Base-by-base conservation (phyloP, 2,329 filamentous ascomycete species). In the Cordyceps tenuipes region DNA sequence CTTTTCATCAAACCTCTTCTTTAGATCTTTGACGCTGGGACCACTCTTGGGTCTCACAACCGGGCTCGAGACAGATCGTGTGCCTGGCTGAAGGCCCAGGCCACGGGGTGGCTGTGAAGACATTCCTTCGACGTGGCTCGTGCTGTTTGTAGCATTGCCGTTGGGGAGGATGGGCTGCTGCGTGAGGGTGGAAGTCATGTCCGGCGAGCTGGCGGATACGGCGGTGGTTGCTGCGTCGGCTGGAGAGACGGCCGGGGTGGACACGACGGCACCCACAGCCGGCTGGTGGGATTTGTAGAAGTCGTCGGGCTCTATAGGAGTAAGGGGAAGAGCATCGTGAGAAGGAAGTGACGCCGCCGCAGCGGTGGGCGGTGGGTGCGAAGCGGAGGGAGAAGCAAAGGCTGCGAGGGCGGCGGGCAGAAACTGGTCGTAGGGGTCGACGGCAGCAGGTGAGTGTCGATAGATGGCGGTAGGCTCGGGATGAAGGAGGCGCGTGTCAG, bases 11-110 rank as follows among this genome's bases (percentile, higher is more conserved):
- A 93, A 94, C 59, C 83, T 86, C 72, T 87, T 90, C 67, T 89
- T 86, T 63, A 94, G 78, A 69, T 94, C 89, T 73, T 87, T 90
- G 66, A 94, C 88, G 62, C 87, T 92, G n/a, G 85, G 79, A 65
- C 87, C 81, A 48, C 68, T 65, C 50, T 67, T 64, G 46, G 71
- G 64, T 64, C 72, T 77, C 66, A 77, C 77, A 62, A 80, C 80
- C 44, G 83, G 82, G 65, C 78, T 82, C 48, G 83, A 86, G 58
- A 76, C 79, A 29, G 83, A 84, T 62, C 84, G 81, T 61, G 74
- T 67, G 61, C 71, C 69, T 29, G 23, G 31, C 48, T 77, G 70
- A 62, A 77, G 79, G 53, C 73, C 63, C 49, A 73, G 73, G 60
- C 69, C 72, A 64, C 76, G 76, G 63, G 60, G 70, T 62, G 75